A percentile compares a stretch with the other conserved stretches of the same genome.
These are phyloP conservation scores for Hypoxylon sp. DNA, from an alignment of 2,329 filamentous ascomycete species.

Conservation along the genomic window DNA sequence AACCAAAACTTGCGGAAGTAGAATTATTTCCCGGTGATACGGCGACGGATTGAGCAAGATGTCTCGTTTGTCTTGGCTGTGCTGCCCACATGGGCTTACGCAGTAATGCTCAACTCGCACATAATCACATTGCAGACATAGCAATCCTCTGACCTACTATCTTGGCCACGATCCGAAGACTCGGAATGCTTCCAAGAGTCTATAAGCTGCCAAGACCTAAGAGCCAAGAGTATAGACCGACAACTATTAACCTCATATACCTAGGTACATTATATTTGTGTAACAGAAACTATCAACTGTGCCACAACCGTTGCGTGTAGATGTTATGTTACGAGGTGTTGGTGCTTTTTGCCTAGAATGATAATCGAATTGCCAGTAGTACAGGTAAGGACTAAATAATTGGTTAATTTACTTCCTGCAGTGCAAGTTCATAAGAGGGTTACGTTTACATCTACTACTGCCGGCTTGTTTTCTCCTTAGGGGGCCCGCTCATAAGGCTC, in stretches of 20 bases:
- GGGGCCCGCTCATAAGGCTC: background rate
- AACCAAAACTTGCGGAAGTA: slow-evolving; percentile 29
- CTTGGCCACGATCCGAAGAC: slow-evolving; percentile 31
- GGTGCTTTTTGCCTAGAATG: slow-evolving; percentile 4
- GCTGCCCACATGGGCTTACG: slow-evolving; percentile 15
- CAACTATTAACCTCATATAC: slow-evolving; percentile 10
- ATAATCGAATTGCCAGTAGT: background rate
- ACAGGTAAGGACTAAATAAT: background rate
- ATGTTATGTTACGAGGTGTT: background rate
- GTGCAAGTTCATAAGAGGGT: background rate
- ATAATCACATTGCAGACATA: slow-evolving; percentile 17
- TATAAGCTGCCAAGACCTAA: slow-evolving; percentile 30
- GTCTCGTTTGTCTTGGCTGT: slow-evolving; percentile 19
- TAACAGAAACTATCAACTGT: background rate
- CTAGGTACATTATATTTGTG: background rate
- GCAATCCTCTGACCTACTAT: slow-evolving; percentile 7
- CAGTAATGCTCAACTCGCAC: background rate
- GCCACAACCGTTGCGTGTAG: background rate
- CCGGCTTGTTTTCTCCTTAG: background rate
- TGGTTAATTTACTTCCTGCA: background rate
- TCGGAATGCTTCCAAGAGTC: slow-evolving; percentile 15
- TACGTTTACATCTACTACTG: background rate
- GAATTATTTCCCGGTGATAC: slow-evolving; percentile 33
- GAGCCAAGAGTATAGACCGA: slow-evolving; percentile 22
- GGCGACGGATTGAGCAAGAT: slow-evolving; percentile 6